Evolutionary conservation across 2,329 filamentous ascomycete species (phyloP).

Genomic region (Scortechinia acanthostroma): DNA sequence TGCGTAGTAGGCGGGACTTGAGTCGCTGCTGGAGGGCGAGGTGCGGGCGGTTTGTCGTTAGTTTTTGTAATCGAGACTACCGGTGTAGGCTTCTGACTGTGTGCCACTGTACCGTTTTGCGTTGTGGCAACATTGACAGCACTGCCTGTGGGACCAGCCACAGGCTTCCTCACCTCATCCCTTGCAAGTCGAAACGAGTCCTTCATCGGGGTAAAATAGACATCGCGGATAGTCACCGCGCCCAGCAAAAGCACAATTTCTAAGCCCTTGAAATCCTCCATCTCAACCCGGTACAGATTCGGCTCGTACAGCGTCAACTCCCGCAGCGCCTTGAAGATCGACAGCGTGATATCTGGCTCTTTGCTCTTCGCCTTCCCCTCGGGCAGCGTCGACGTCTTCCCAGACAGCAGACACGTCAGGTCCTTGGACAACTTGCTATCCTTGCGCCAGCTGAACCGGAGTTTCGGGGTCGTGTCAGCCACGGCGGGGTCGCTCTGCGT

Average conservation of each 20-base stretch:
- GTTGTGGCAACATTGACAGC: not conserved
- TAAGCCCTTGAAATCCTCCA: conserved; percentile 59
- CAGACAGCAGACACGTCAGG: conserved; percentile 51
- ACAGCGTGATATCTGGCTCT: conserved; percentile 58
- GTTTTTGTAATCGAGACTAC: not conserved
- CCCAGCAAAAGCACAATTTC: conserved; percentile 52
- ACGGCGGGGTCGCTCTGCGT: conserved; percentile 48
- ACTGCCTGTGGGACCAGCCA: not conserved
- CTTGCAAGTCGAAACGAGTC: conserved; percentile 48
- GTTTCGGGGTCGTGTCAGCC: conserved; percentile 32
- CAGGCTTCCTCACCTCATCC: not conserved
- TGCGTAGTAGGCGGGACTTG: not conserved
- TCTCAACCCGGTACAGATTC: conserved; percentile 52
- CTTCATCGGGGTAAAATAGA: conserved; percentile 45
- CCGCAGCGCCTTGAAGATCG: conserved; percentile 46
- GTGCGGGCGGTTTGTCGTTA: not conserved
- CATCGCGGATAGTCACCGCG: conserved; percentile 51
- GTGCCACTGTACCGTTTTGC: not conserved
- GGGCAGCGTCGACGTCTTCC: conserved; percentile 44
- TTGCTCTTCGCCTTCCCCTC: conserved; percentile 47
- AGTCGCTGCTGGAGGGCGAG: not conserved
- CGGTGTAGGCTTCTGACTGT: not conserved
- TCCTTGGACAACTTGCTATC: conserved; percentile 58
- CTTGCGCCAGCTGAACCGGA: conserved; percentile 58
- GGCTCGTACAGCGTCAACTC: conserved; percentile 60